Percentiles rank a stretch among this genome's conserved stretches.
Evolutionary conservation across 1,284 basidiomycete genomes (phyloP).

Genomic region (Abortiporus biennis): DNA sequence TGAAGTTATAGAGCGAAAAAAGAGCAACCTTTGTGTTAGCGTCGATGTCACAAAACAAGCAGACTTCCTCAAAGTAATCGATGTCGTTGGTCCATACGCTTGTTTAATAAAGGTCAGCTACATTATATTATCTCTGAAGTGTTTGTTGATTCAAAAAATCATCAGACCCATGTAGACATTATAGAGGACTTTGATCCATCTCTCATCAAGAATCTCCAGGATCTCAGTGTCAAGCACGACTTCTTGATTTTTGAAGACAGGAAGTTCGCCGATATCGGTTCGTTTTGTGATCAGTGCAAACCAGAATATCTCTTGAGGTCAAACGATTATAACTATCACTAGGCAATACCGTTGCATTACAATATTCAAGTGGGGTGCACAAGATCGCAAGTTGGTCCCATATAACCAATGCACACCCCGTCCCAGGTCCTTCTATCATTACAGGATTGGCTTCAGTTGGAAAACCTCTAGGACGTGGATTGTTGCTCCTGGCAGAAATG

Average conservation of each 20-base stretch:
- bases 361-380: slow-evolving; percentile 93
- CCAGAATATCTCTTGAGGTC: neutral
- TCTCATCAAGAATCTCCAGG: slow-evolving; percentile 67
- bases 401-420: slow-evolving; percentile 94
- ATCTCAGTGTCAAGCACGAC: slow-evolving; percentile 78
- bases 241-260: slow-evolving; percentile 98
- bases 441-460: slow-evolving; percentile 86
- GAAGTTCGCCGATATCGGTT: slow-evolving; percentile 99
- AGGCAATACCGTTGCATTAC: slow-evolving; percentile 96
- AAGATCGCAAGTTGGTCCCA: slow-evolving; percentile 96
- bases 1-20: slow-evolving; percentile 82
- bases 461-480: slow-evolving; percentile 76
- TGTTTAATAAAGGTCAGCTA: slow-evolving; percentile 87
- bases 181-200: slow-evolving; percentile 85
- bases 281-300: too few relatives aligned
- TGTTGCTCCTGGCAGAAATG: slow-evolving; percentile 96
- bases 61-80: slow-evolving; percentile 83
- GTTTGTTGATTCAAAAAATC: neutral
- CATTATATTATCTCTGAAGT: neutral
- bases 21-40: slow-evolving; percentile 90
- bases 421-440: slow-evolving; percentile 93
- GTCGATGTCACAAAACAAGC: slow-evolving; percentile 87
- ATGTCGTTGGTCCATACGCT: slow-evolving; percentile 83
- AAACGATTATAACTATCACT: neutral
- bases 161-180: slow-evolving; percentile 94